These are phyloP conservation scores for Debaryomyces maramus DNA, from an alignment of 805 yeast species.

Conservation along the genomic window DNA sequence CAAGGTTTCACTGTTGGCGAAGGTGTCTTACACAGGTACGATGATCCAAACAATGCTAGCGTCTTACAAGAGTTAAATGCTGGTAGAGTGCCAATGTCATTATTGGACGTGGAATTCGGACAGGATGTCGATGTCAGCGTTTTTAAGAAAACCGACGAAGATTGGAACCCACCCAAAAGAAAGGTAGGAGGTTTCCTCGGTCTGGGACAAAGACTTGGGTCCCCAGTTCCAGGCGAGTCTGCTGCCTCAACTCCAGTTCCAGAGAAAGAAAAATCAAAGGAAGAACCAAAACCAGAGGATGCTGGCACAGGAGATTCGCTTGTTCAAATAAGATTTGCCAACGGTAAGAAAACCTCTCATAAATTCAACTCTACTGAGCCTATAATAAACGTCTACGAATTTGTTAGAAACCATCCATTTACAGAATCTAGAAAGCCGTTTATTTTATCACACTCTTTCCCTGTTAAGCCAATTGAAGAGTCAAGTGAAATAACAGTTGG, in stretches of 20 bases:
- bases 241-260: conserved; percentile 28
- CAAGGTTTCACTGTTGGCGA: conserved; percentile 96
- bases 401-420: conserved; percentile 49
- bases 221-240: conserved; percentile 79
- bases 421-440: conserved; percentile 55
- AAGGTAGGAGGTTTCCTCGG: conserved; percentile 72
- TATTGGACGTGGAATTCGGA: conserved; percentile 80
- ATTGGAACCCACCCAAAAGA: conserved; percentile 67
- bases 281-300: conserved; percentile 18
- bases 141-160: conserved; percentile 77
- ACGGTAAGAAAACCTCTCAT: conserved; percentile 68
- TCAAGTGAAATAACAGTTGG: conserved; percentile 51
- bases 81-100: conserved; percentile 87
- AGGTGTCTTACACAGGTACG: conserved; percentile 81
- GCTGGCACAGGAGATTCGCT: conserved; percentile 61
- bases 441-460: conserved; percentile 76
- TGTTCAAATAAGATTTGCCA: conserved; percentile 84
- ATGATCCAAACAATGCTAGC: conserved; percentile 84
- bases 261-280: conserved; percentile 17
- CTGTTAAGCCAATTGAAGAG: conserved; percentile 70
- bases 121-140: conserved; percentile 93
- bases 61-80: conserved; percentile 77
- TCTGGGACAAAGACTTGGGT: conserved; percentile 81
- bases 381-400: conserved; percentile 66
- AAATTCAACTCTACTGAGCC: conserved; percentile 66